Evolutionary conservation across 1,284 basidiomycete species (phyloP).

Genomic region (Papiliotrema terrestris): DNA sequence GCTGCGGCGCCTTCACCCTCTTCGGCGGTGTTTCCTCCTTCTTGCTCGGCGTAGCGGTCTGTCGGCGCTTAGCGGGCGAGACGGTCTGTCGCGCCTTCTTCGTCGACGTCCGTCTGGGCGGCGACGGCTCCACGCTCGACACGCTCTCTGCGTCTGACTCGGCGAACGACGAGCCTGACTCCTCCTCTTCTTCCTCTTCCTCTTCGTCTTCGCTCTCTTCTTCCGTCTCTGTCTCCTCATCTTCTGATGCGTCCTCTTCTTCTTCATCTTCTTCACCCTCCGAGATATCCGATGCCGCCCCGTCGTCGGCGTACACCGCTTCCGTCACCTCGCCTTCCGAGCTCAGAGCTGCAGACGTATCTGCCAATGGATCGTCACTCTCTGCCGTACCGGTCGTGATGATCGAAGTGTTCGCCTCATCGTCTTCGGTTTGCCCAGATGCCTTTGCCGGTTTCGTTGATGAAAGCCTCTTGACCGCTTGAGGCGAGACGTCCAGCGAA

Average conservation of each 20-base stretch:
- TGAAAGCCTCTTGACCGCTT: too few species aligned
- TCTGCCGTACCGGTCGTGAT: conserved; percentile 1
- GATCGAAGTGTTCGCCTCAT: conserved; percentile 8
- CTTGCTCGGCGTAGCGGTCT: not conserved
- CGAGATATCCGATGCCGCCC: not conserved
- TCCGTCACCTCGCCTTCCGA: not conserved
- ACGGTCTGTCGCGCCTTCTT: conserved; percentile 7
- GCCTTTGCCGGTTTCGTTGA: not conserved
- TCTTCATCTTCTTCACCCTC: not conserved
- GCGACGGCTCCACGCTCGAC: conserved; percentile 12
- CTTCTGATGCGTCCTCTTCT: conserved; percentile 2
- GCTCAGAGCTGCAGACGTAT: not conserved
- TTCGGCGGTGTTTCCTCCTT: not conserved
- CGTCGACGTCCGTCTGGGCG: conserved; percentile 24
- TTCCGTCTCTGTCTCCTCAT: conserved; percentile 14
- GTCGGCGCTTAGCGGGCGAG: conserved; percentile 7
- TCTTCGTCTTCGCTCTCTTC: conserved; percentile 18
- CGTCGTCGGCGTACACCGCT: not conserved
- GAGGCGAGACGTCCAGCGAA: too few species aligned
- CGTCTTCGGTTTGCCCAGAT: not conserved
- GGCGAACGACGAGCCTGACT: conserved; percentile 28
- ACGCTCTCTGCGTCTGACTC: conserved; percentile 7
- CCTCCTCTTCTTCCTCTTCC: conserved; percentile 15
- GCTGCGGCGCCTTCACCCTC: not conserved
- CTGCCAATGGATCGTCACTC: conserved; percentile 10